Evolutionary conservation across 768 basidiomycete species (phyloP).

Genomic region (Kwoniella pini): DNA sequence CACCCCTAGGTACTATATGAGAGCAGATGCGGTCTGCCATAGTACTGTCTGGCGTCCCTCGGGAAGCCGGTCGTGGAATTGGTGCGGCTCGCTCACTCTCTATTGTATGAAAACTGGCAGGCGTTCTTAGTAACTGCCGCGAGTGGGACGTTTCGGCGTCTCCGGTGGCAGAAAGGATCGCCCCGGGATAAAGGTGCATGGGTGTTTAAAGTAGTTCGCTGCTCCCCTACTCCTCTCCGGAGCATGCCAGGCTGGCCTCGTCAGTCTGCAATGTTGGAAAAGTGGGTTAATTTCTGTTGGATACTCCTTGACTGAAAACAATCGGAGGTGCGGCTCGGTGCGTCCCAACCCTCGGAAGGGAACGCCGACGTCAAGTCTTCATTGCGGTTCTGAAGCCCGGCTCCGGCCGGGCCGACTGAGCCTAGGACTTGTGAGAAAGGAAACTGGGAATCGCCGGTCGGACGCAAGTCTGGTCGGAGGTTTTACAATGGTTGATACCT

Average conservation of each 20-base stretch:
- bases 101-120: slow-evolving; percentile 5
- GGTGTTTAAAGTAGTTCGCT: too few species aligned
- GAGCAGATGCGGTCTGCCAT: too few species aligned
- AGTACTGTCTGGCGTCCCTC: neutral
- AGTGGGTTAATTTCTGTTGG: slow-evolving; percentile 57
- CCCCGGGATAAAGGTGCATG: neutral
- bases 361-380: slow-evolving; percentile 52
- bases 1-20: slow-evolving; percentile 17
- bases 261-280: slow-evolving; percentile 29
- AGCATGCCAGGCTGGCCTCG: neutral
- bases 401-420: slow-evolving; percentile 50
- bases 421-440: slow-evolving; percentile 59
- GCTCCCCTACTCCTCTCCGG: too few species aligned
- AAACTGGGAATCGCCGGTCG: slow-evolving; percentile 56
- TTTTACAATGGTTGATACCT: slow-evolving; percentile 1
- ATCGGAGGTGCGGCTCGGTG: slow-evolving; percentile 53
- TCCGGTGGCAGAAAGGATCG: slow-evolving; percentile 2
- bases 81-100: neutral
- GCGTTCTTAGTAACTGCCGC: neutral
- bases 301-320: slow-evolving; percentile 54
- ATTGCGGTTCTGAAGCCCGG: slow-evolving; percentile 52
- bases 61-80: neutral
- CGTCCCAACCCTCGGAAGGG: slow-evolving; percentile 17
- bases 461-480: neutral
- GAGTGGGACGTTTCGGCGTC: slow-evolving; percentile 8